A percentile compares a stretch with the other conserved stretches of the same genome.
Evolutionary conservation across 106 monocot genomes (phyloP).

Genomic region (Hemerocallis citrina): DNA sequence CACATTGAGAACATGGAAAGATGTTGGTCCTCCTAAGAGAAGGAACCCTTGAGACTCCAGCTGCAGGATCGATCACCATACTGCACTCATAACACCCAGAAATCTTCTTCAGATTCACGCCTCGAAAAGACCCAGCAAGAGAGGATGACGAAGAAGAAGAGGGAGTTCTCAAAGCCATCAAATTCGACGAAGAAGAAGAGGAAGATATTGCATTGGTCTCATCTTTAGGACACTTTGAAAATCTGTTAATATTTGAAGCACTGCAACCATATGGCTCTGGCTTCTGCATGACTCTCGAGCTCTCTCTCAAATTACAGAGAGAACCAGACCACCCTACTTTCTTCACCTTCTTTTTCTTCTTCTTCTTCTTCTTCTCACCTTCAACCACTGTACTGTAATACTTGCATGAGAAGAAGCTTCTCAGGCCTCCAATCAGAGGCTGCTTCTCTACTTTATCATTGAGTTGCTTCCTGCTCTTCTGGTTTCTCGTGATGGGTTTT

Average conservation of each 20-base stretch:
- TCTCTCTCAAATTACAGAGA: slow-evolving; percentile 37
- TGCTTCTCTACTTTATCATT: no score
- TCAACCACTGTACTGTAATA: slow-evolving; percentile 8
- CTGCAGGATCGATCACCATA: slow-evolving; percentile 43
- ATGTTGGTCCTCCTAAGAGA: slow-evolving; percentile 48
- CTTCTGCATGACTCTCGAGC: slow-evolving; percentile 14
- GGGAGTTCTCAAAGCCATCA: not conserved
- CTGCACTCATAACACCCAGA: slow-evolving; percentile 86
- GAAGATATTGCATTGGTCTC: slow-evolving; percentile 28
- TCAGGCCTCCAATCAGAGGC: slow-evolving; percentile 22
- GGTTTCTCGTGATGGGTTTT: slow-evolving; percentile 11
- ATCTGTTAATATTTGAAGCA: not conserved
- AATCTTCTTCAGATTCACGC: slow-evolving; percentile 59
- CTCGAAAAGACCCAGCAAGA: slow-evolving; percentile 65
- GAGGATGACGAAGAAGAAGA: slow-evolving; percentile 44
- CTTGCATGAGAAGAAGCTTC: slow-evolving; percentile 46
- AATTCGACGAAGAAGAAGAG: slow-evolving; percentile 2
- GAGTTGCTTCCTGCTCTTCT: slow-evolving; percentile 9
- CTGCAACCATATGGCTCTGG: not conserved
- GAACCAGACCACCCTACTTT: slow-evolving; percentile 49
- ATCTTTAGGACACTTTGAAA: not conserved
- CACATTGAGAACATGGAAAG: slow-evolving; percentile 61
- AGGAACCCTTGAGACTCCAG: slow-evolving; percentile 32
- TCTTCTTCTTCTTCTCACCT: not conserved
- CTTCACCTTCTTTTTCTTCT: slow-evolving; percentile 12